Evolutionary conservation across 148 eudicot genomes (phyloP).

Genomic region (Tetragonia tetragonoides): DNA sequence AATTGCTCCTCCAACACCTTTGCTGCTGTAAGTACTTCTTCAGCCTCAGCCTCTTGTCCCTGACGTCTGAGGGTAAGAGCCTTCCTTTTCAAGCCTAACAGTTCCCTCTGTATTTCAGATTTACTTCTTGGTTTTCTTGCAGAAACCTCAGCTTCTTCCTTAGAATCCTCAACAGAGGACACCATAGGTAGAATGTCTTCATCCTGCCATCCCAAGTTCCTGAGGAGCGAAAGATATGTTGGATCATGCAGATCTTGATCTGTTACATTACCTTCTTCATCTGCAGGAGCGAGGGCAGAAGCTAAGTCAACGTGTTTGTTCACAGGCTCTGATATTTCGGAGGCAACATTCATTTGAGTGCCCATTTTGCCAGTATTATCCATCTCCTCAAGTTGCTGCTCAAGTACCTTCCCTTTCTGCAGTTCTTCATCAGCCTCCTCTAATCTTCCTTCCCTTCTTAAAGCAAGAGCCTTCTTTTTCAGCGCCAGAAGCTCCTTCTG

Average conservation of each 20-base stretch:
- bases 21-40: slow-evolving; percentile 60
- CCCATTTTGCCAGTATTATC: slow-evolving; percentile 45
- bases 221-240: slow-evolving; percentile 64
- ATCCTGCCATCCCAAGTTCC: slow-evolving; percentile 88
- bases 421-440: slow-evolving; percentile 90
- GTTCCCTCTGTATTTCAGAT: slow-evolving; percentile 76
- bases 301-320: slow-evolving; percentile 29
- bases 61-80: slow-evolving; percentile 79
- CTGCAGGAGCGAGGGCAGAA: slow-evolving; percentile 34
- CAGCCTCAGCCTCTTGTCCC: slow-evolving; percentile 79
- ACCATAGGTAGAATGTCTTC: slow-evolving; percentile 36
- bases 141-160: slow-evolving; percentile 15
- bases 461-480: slow-evolving; percentile 82
- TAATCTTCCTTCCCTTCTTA: slow-evolving; percentile 78
- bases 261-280: slow-evolving; percentile 62
- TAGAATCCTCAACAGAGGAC: slow-evolving; percentile 27
- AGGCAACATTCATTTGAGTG: slow-evolving; percentile 21
- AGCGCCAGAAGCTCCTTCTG: slow-evolving; percentile 83
- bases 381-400: slow-evolving; percentile 81
- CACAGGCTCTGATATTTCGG: slow-evolving; percentile 16
- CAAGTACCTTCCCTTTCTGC: slow-evolving; percentile 75
- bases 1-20: slow-evolving; percentile 68
- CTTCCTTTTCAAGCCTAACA: slow-evolving; percentile 80
- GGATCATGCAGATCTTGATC: slow-evolving; percentile 90
- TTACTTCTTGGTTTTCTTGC: slow-evolving; percentile 46